Evolutionary conservation across 305 asterid species (phyloP).

Genomic region (Fraxinus nigra): DNA sequence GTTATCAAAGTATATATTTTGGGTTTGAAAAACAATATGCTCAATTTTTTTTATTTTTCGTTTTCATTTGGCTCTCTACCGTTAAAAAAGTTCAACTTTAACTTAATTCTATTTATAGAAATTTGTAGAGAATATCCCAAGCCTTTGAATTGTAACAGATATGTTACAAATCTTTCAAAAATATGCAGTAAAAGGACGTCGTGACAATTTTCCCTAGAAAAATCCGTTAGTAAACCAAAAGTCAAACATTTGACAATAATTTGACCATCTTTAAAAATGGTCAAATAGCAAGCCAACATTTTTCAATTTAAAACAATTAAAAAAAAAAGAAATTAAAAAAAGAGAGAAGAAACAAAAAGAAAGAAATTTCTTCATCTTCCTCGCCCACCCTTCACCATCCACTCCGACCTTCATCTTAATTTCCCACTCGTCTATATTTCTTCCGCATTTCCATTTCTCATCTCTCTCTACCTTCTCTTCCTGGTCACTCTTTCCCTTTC

Average conservation of each 20-base stretch:
- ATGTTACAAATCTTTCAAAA: background rate
- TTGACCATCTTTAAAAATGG: background rate
- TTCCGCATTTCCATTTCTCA: background rate
- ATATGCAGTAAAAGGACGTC: background rate
- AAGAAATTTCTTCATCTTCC: background rate
- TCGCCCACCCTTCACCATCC: background rate
- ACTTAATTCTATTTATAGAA: background rate
- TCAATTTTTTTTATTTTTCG: background rate
- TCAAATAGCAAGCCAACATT: background rate
- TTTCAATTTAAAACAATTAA: background rate
- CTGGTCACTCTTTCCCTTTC: background rate
- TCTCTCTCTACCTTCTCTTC: background rate
- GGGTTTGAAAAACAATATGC: background rate
- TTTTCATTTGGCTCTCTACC: background rate
- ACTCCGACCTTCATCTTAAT: background rate
- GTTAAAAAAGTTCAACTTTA: background rate
- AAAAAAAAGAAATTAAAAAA: too few species aligned
- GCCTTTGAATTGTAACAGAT: background rate
- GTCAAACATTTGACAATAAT: background rate
- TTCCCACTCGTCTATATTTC: background rate
- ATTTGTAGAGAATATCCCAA: background rate
- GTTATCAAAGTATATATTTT: background rate
- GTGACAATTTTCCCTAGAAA: too few species aligned
- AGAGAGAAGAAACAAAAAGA: too few species aligned
- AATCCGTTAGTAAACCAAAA: background rate